phyloP scores from a whole-genome alignment of 2,329 filamentous ascomycete genomes.

The Pyrenophora tritici-repentis region DNA sequence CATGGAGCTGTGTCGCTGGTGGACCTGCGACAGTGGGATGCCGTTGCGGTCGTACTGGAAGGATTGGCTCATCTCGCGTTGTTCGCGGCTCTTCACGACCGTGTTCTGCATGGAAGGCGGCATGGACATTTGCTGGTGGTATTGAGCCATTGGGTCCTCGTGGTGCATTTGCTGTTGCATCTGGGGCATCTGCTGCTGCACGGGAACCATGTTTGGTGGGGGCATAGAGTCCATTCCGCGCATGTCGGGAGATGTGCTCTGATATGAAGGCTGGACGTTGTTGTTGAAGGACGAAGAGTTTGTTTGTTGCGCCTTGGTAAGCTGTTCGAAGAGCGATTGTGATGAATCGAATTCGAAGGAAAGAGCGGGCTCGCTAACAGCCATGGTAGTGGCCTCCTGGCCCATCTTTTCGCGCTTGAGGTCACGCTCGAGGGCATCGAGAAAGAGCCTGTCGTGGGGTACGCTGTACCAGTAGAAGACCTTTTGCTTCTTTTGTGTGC shows the following conservation, averaged over 20 bases:
- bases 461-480: conserved; percentile 99
- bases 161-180: conserved; percentile 61
- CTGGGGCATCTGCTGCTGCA: conserved; percentile 31
- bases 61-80: conserved; percentile 74
- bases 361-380: conserved; percentile 93
- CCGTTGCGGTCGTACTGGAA: conserved; percentile 92
- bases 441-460: conserved; percentile 93
- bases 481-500: conserved; percentile 99
- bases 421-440: conserved; percentile 95
- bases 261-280: conserved; percentile 66
- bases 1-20: conserved; percentile 98
- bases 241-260: conserved; percentile 87
- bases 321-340: conserved; percentile 97
- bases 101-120: conserved; percentile 71
- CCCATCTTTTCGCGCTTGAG: conserved; percentile 99
- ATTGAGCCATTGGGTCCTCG: conserved; percentile 71
- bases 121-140: conserved; percentile 74
- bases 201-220: conserved; percentile 79
- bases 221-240: conserved; percentile 93
- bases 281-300: conserved; percentile 96
- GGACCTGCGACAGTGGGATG: conserved; percentile 78
- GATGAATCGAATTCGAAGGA: conserved; percentile 99
- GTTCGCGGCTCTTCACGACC: conserved; percentile 80
- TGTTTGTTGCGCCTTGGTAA: conserved; percentile 98
- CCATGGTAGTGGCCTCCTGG: conserved; percentile 95